A percentile compares a stretch with the other conserved stretches of the same genome.
phyloP scores from a whole-genome alignment of 1,139 yeast genomes.

The Zygoascus meyerae region DNA sequence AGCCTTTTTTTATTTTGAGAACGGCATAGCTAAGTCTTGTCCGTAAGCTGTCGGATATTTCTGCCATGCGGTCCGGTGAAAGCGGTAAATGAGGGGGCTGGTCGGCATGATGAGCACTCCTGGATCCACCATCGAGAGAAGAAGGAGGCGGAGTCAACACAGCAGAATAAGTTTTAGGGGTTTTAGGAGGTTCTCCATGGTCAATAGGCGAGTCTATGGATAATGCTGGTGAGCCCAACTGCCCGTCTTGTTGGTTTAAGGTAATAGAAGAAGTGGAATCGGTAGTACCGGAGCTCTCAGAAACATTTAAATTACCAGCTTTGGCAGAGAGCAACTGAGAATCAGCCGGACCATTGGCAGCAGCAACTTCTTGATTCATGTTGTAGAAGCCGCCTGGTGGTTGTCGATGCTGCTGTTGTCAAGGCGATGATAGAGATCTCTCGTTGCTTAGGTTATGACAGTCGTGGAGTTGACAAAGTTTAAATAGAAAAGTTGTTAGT shows the following conservation, averaged over 20 bases:
- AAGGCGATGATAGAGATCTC: too few species aligned
- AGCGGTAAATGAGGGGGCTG: slow-evolving; percentile 7
- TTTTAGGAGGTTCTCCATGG: slow-evolving; percentile 3
- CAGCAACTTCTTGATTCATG: too few species aligned
- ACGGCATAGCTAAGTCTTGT: slow-evolving; percentile 44
- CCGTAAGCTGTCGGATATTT: slow-evolving; percentile 31
- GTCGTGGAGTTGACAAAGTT: too few species aligned
- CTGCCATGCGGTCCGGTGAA: slow-evolving; percentile 8
- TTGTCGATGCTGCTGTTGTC: too few species aligned
- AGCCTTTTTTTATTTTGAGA: slow-evolving; percentile 39
- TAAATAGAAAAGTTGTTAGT: too few species aligned
- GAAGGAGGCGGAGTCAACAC: slow-evolving; percentile 8
- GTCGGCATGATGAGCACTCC: neutral
- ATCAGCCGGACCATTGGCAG: too few species aligned
- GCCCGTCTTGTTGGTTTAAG: neutral
- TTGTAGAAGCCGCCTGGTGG: too few species aligned
- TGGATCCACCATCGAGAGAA: neutral
- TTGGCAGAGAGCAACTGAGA: too few species aligned
- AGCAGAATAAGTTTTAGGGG: slow-evolving; percentile 5
- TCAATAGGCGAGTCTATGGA: neutral
- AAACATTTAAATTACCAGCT: too few species aligned
- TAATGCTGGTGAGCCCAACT: too few species aligned
- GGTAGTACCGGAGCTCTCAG: too few species aligned
- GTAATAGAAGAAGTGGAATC: neutral
- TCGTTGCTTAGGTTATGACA: too few species aligned